Base-by-base conservation (phyloP, 2,329 filamentous ascomycete species). In the Ceratocystis lukuohia region DNA sequence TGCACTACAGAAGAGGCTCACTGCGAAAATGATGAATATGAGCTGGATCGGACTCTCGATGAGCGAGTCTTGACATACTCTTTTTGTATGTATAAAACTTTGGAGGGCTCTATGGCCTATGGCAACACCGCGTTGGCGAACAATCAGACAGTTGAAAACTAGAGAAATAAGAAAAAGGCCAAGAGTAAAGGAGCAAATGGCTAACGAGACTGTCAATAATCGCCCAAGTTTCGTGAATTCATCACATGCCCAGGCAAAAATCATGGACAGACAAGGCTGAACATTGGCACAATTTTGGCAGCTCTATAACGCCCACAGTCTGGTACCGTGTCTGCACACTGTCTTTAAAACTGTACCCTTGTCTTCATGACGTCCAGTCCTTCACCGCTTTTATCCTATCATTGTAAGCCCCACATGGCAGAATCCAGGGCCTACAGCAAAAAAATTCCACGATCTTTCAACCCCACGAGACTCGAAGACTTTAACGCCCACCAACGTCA, bases 391-490 rank as follows among this genome's bases (percentile, higher is more conserved):
- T 68, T 33, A 53, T 66, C 41, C 50, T 61, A 67, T 64, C 45
- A n/a, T n/a, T 41, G 30, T 61, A 61, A 57, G 67, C 64, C 67
- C 67, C 67, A 68, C 67, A 61, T 25, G 67, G 67, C 67, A 68
- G 61, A 68, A 68, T 59, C 53, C 20, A 56, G n/a, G n/a, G 46
- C 28, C 17, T 46, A 17, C 59, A 65, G 44, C 65, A 61, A 69
- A 69, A 66, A 69, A 68, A 65, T 53, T 66, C 33, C 57, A 44
- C 67, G 67, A 69, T 65, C 62, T 65, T 61, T 25, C 33, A 37
- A 62, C 62, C 66, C 64, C 65, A 62, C 61, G 61, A 65, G 25
- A 30, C 53, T 37, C 15, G 1, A 3, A 37, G 33, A 2, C 33
- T 37, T 7, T 37, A 37, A 33, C 53, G 17, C 15, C 53, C 37